Base-by-base conservation (phyloP, 2,329 filamentous ascomycete species). In the Alternaria hordeiaustralica region DNA sequence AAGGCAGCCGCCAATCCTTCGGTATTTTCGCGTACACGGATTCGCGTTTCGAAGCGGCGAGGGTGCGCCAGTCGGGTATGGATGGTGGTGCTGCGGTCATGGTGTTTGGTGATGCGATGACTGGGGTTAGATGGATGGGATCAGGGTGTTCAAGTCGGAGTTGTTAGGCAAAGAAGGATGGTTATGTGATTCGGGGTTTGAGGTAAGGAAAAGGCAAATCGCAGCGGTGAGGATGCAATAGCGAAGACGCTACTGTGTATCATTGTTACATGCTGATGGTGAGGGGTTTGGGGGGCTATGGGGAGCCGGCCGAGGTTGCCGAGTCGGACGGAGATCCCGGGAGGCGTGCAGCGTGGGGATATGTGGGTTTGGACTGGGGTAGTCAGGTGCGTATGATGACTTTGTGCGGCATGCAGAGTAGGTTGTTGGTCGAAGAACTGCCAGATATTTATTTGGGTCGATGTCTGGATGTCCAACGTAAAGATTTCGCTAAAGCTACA, bases 31-130 rank as follows among this genome's bases (percentile, higher is more conserved):
- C 51, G 36, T 64, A 60, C 8, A 72, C 65, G 1, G 71, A 60
- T 7, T 67, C 65, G 23, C 78, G 69, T 63, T 81, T 81, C 3
- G 69, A 68, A 4, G 72, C 68, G 13, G 75, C 71, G 15, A 79
- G 65, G 7, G 67, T 43, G 57, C 71, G 66, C 79, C 79, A 81
- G 60, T 75, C 67, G 64, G 70, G 55, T 30, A 66, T 69, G 11
- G 58, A 30, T 11, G 59, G 36, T n/a, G 58, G 56, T 58, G 60
- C 25, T 18, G 62, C 23, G 2, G 49, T 21, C 63, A 66, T 71
- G 30, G n/a, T 67, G 57, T 10, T n/a, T 55, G 13, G 15, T 26
- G 26, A 9, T 41, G 26, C 15, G 46, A 20, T 15, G 30, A 18
- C 23, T 20, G 25, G 50, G 23, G 44, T 45, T 41, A 28, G 26